Evolutionary conservation across 352 stramenopile genomes (phyloP), one percentile per base, ranked within the genome.

Genomic region (Globisporangium viniferum): DNA sequence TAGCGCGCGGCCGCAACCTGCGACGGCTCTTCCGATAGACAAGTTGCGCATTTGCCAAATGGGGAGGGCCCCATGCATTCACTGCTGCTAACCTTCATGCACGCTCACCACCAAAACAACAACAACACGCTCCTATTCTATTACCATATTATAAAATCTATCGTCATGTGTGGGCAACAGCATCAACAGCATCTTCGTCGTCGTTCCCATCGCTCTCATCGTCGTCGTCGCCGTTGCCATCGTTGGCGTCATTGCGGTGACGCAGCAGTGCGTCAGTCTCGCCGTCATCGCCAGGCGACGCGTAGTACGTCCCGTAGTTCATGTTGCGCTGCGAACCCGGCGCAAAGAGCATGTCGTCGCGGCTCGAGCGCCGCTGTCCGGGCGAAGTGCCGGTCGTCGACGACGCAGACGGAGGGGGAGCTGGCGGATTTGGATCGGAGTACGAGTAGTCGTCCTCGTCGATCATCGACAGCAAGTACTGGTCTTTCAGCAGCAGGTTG

Each of bases 401-500:
- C 20, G 81, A 80, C 5, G 79, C 73, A 51, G 79, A 70, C 36
- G 73, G 77, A 62, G 73, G 70, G 35, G 73, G 70, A n/a, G 70
- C 69, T 35, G 57, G 49, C 59, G 41, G 70, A 53, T 8, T 78
- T 54, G 46, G 70, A 54, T 12, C 77, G 51, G 35, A 73, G 56
- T 83, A 89, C 22, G 74, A 82, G 57, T 89, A 89, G 48, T 85
- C 81, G 35, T 89, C 82, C 24, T 89, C 73, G 24, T 78, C 70
- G 54, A 80, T 76, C 62, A 78, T 82, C 15, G 82, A 78, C 7
- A 95, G 65, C 39, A 95, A 59, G 69, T 86, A 82, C 72, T 83
- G 82, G 69, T 95, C 86, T 60, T 92, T 92, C 22, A 95, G 68
- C 41, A 86, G 78, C 59, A 92, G 74, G 48, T 80, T 87, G 62